Evolutionary conservation across 2,329 filamentous ascomycete species (phyloP).

Genomic region (Trichophyton rubrum): DNA sequence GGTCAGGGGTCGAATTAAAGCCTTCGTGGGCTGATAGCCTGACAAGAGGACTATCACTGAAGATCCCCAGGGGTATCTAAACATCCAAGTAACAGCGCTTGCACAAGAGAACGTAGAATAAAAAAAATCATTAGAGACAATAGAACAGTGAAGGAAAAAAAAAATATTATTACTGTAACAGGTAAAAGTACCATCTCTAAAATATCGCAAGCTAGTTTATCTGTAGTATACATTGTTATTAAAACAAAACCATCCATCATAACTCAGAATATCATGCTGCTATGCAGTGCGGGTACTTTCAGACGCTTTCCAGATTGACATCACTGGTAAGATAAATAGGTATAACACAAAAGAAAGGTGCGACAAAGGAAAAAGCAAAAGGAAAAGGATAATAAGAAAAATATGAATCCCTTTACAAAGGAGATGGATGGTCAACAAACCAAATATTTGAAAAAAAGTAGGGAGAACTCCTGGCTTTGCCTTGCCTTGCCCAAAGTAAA

Average conservation of each 20-base stretch:
- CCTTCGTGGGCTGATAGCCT: not conserved
- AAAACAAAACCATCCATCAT: slow-evolving; percentile 3
- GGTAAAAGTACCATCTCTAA: slow-evolving; percentile 1
- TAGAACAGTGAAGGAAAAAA: not conserved
- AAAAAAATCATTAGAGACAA: not conserved
- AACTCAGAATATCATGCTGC: slow-evolving; percentile 4
- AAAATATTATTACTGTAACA: not conserved
- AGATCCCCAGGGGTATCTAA: not conserved
- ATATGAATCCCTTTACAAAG: not conserved
- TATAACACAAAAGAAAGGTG: not conserved
- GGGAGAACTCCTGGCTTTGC: too few species aligned
- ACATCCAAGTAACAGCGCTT: too few species aligned
- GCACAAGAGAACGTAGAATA: too few species aligned
- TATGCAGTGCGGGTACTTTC: not conserved
- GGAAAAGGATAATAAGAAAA: not conserved
- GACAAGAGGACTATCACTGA: not conserved
- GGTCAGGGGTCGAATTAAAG: not conserved
- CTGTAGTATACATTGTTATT: slow-evolving; percentile 1
- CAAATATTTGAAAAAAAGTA: not conserved
- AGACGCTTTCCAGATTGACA: not conserved
- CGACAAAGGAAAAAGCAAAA: not conserved
- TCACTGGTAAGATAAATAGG: slow-evolving; percentile 4
- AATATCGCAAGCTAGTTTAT: slow-evolving; percentile 2
- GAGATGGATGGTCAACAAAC: not conserved
- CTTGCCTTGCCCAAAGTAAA: not conserved